Evolutionary conservation across 495 filamentous ascomycete species (phyloP), one percentile per base, ranked within the genome.

Genomic region (Trichoderma gamsii): DNA sequence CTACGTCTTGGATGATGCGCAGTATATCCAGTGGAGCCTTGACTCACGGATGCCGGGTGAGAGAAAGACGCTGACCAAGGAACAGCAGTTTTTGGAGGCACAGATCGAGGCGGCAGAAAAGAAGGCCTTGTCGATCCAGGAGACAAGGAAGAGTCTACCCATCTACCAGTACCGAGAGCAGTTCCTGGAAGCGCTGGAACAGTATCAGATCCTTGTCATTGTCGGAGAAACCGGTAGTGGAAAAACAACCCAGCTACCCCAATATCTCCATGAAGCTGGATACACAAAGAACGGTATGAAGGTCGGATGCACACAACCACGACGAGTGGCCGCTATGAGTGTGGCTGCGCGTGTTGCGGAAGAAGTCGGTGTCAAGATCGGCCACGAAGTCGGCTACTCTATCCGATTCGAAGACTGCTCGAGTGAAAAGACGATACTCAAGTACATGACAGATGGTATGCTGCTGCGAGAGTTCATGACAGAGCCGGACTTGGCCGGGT

Each of bases 371-470:
- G 89, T 92, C 43, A 93, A 91, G 76, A 76, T 98, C 21, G 95
- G 95, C 1, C 92, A 92, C 71, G 92, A 97, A 73, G 94, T 97
- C 41, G 95, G 95, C 43, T 99, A 99, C 76, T 88, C 90, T 2
- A 97, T 99, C 71, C 90, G 95, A 67, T 99, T 98, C 73, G 95
- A 99, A 73, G 92, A 99, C 76, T 87, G 88, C 59, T 97, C 95
- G 0, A 92, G 86, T 72, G 92, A 97, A 70, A 96, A 97, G 79
- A 98, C 95, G 0, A 83, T 93, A 51, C 77, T 99, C 32, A 97
- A 97, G 77, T 99, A 97, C 75, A 96, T 97, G 92, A 99, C 95
- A 3, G 95, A 99, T 75, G 95, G 95, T 69, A 97, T 98, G 93
- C 82, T 98, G 56, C 81, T 98, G 23, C 85, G 93, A 73, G 94